These are phyloP conservation scores for sorghum (Sorghum bicolor) DNA, from an alignment of 176 grass and related monocot species.

Conservation along the genomic window DNA sequence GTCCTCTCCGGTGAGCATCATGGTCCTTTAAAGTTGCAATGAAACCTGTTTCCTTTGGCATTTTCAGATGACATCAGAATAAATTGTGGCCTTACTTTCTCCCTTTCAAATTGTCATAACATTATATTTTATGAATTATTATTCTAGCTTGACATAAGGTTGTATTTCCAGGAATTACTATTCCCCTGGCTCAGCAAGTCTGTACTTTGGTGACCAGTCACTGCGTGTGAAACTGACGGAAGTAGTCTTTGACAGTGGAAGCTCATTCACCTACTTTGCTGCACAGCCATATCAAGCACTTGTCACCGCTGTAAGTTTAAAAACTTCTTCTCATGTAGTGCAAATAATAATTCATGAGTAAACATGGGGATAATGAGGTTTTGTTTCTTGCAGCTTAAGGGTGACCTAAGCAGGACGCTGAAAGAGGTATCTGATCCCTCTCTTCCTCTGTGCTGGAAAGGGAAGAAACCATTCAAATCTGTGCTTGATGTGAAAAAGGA, in stretches of 20 bases:
- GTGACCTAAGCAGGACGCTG: conserved; percentile 49
- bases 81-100: neutral
- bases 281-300: conserved; percentile 71
- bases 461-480: conserved; percentile 78
- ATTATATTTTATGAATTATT: conserved; percentile 52
- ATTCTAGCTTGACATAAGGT: conserved; percentile 23
- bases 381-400: conserved; percentile 56
- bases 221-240: conserved; percentile 65
- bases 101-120: neutral
- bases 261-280: conserved; percentile 93
- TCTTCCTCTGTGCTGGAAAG: conserved; percentile 91
- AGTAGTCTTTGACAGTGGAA: conserved; percentile 88
- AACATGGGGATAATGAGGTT: conserved; percentile 23
- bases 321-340: neutral
- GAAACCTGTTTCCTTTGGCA: neutral
- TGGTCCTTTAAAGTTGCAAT: neutral
- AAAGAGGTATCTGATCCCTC: conserved; percentile 70
- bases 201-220: conserved; percentile 53
- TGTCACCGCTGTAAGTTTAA: conserved; percentile 58
- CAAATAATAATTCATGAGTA: neutral
- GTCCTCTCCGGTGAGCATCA: conserved; percentile 42
- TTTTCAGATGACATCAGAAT: neutral
- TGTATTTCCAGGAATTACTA: conserved; percentile 77
- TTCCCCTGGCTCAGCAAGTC: conserved; percentile 78
- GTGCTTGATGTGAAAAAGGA: conserved; percentile 79